Evolutionary conservation across 176 grass and related monocot species (phyloP).

Genomic region (Raddia distichophylla): DNA sequence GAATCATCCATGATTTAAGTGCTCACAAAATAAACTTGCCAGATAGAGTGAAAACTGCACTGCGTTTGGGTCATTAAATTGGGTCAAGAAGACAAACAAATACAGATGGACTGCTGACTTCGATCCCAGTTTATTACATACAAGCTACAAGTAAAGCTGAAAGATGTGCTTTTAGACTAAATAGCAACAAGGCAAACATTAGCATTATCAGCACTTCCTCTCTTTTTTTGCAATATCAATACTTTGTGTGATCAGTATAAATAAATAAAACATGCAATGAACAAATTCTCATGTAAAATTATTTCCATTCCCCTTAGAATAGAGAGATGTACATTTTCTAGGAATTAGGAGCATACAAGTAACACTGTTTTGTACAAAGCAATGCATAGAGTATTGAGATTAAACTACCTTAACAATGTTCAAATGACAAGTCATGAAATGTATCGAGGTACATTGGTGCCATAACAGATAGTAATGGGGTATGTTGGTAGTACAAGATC

Average conservation of each 20-base stretch:
- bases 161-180: no score
- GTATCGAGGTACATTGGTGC: neutral
- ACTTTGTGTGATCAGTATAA: neutral
- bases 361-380: neutral
- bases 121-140: neutral
- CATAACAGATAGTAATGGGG: neutral
- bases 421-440: neutral
- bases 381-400: neutral
- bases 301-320: neutral
- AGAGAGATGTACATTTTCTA: neutral
- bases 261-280: conserved; percentile 3
- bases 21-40: conserved; percentile 11
- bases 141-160: no score
- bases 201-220: neutral
- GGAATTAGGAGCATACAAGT: neutral
- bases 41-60: conserved; percentile 3
- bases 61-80: neutral
- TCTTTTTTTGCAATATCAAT: neutral
- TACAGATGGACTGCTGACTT: neutral
- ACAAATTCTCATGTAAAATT: neutral
- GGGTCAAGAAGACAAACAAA: neutral
- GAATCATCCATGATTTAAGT: no score
- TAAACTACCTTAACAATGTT: conserved; percentile 9
- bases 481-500: neutral
- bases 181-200: no score